Percentiles rank a stretch among this genome's conserved stretches.
Evolutionary conservation across 441 rosid species (phyloP).

Genomic region (Brassica hybrid): DNA sequence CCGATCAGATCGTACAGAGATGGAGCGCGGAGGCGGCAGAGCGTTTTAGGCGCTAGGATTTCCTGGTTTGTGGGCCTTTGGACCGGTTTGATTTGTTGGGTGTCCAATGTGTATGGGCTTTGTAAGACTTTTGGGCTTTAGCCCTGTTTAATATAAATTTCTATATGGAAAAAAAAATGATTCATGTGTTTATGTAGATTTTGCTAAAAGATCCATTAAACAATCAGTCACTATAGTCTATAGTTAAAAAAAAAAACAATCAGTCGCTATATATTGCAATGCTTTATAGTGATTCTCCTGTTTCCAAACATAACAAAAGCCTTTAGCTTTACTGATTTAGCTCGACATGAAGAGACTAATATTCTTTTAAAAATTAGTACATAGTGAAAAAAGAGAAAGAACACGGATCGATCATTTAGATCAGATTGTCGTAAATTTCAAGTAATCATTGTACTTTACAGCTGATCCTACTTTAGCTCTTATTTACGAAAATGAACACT

Average conservation of each 20-base stretch:
- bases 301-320: not conserved
- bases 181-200: no score
- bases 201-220: not conserved
- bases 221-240: not conserved
- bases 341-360: not conserved
- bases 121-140: no score
- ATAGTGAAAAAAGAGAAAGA: not conserved
- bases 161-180: no score
- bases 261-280: not conserved
- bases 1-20: no score
- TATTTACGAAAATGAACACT: constrained; percentile 17
- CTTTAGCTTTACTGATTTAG: not conserved
- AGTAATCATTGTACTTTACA: constrained; percentile 16
- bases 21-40: no score
- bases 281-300: not conserved
- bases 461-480: constrained; percentile 18
- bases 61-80: no score
- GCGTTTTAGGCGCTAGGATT: no score
- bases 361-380: no score
- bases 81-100: no score
- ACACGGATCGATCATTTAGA: not conserved
- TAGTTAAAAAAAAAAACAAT: not conserved
- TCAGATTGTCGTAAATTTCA: constrained; percentile 9
- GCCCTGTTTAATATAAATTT: no score
- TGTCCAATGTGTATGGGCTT: no score